Evolutionary conservation across 1,284 basidiomycete species (phyloP), one percentile per base, ranked within the genome.

Genomic region (Rhodotorula sp.): DNA sequence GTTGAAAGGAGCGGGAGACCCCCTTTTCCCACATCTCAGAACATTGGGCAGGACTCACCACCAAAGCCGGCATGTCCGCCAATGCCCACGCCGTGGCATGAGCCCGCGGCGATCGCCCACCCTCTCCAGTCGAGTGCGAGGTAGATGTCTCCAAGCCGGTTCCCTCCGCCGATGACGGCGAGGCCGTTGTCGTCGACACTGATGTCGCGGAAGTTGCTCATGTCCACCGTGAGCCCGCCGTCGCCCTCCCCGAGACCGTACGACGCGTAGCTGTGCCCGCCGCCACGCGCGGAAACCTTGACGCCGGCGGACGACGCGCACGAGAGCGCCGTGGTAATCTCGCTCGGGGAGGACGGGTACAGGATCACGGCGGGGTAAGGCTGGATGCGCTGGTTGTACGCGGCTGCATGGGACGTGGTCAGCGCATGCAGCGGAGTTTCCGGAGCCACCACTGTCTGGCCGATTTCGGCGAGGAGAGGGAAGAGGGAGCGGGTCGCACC

Each of bases 301-400:
- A 76, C 65, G 34, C 67, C 67, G 48, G 66, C 55, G 32, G 17
- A 29, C 13, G 72, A 64, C 57, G 76, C 81, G 69, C 81, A 81
- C 1, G 64, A 58, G 5, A 82, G 77, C 1, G 79, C 78, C 17
- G 71, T 59, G 22, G 77, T 56, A 27, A 83, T 79, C 19, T 80
- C 67, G 1, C 59, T 34, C 2, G 78, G 46, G 1, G 62, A 60
- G 1, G 68, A 64, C 5, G 81, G 79, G 66, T 78, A 78, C 27
- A 80, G 76, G 70, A 83, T 76, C 15, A 78, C 78, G 7, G 70
- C 64, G 1, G 82, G 80, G 27, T 77, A 77, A 56, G 80, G 81
- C 67, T 81, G 80, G 34, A 81, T 77, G 36, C 80, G 70, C 60
- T 81, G 73, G 59, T 83, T 83, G 78, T 81, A 82, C 5, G 80